Evolutionary conservation across 2,329 filamentous ascomycete genomes (phyloP).

Genomic region (Chrysoporthe deuterocubensis): DNA sequence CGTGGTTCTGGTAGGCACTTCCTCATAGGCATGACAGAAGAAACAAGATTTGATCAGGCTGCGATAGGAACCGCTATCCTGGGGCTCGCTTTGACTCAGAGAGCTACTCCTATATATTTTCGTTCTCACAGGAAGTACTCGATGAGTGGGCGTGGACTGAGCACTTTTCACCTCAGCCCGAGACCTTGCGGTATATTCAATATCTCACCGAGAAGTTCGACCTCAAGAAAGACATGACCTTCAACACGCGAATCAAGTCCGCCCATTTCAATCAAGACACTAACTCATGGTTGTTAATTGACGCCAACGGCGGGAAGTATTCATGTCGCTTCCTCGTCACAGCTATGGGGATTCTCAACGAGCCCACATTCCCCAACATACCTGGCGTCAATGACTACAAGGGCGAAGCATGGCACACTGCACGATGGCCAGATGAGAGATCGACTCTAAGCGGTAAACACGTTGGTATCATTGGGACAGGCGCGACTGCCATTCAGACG

Average conservation of each 20-base stretch:
- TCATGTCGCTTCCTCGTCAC: slow-evolving; percentile 6
- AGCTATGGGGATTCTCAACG: slow-evolving; percentile 17
- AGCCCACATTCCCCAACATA: slow-evolving; percentile 17
- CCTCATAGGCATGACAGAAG: not conserved
- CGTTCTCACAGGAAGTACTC: slow-evolving; percentile 45
- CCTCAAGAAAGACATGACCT: not conserved
- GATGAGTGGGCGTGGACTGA: slow-evolving; percentile 48
- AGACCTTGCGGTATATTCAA: slow-evolving; percentile 46
- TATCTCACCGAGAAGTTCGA: slow-evolving; percentile 41
- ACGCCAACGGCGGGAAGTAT: not conserved
- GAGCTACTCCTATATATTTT: slow-evolving; percentile 49
- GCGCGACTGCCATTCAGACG: slow-evolving; percentile 18
- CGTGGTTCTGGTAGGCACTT: slow-evolving; percentile 13
- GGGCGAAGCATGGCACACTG: slow-evolving; percentile 13
- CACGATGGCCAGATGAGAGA: slow-evolving; percentile 9
- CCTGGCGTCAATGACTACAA: slow-evolving; percentile 15
- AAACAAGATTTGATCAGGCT: not conserved
- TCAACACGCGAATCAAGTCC: slow-evolving; percentile 13
- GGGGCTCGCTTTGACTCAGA: slow-evolving; percentile 49
- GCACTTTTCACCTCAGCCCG: slow-evolving; percentile 39
- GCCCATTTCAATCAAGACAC: slow-evolving; percentile 26
- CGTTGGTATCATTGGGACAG: slow-evolving; percentile 17
- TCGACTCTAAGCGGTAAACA: not conserved
- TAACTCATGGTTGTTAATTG: slow-evolving; percentile 15
- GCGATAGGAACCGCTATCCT: slow-evolving; percentile 15